Conservation (phyloP, 2,329 filamentous ascomycete species). For the Penicillium decumbens region DNA sequence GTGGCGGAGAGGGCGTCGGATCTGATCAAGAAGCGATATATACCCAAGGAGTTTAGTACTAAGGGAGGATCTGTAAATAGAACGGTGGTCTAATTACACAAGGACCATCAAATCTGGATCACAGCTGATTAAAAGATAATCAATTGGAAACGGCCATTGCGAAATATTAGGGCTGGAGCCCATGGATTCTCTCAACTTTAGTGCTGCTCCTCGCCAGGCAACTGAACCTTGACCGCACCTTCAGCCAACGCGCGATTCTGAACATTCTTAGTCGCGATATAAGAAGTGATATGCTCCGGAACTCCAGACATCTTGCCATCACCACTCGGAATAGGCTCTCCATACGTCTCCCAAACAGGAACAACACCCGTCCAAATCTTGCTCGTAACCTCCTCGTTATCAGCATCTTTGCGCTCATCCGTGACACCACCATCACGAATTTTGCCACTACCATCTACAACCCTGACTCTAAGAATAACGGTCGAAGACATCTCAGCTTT, state of each 20-base stretch:
- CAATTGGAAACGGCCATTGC: not conserved
- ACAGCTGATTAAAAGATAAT: not conserved
- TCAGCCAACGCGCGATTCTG: slow-evolving; percentile 43
- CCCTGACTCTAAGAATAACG: slow-evolving; percentile 63
- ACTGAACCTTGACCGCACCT: slow-evolving; percentile 25
- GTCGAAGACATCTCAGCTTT: slow-evolving; percentile 71
- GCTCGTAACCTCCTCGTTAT: slow-evolving; percentile 44
- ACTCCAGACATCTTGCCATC: slow-evolving; percentile 57
- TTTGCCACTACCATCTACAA: slow-evolving; percentile 72
- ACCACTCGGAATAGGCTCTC: slow-evolving; percentile 57
- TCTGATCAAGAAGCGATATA: slow-evolving; percentile 27
- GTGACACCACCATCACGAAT: slow-evolving; percentile 61
- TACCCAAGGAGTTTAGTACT: not conserved
- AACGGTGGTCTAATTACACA: not conserved
- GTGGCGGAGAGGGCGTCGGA: slow-evolving; percentile 32
- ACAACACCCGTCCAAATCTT: slow-evolving; percentile 59
- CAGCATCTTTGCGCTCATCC: slow-evolving; percentile 56
- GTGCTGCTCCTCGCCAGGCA: slow-evolving; percentile 31
- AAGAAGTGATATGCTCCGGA: slow-evolving; percentile 59
- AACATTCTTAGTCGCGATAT: slow-evolving; percentile 48
- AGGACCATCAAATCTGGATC: not conserved
- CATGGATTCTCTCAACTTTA: slow-evolving; percentile 4
- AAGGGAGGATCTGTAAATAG: not conserved
- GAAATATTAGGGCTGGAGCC: too few relatives aligned
- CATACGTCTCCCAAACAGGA: slow-evolving; percentile 60